Percentiles rank a stretch among this genome's conserved stretches.
Conservation (phyloP, 2,329 filamentous ascomycete genomes). For the Aureobasidium pullulans region DNA sequence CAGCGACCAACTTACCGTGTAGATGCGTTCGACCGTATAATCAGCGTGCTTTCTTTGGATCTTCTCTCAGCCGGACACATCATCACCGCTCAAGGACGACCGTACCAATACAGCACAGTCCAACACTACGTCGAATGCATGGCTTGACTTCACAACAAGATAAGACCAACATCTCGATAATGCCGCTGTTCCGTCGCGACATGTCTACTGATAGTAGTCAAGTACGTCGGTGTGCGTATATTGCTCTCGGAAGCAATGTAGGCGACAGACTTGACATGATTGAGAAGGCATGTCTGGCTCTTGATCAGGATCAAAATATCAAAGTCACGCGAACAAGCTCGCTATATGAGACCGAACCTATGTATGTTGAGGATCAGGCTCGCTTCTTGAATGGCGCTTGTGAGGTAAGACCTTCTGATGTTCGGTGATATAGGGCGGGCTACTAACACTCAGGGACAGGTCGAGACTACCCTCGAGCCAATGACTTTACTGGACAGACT, state of each 20-base stretch:
- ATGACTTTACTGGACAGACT: conserved; percentile 70
- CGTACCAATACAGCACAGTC: not conserved
- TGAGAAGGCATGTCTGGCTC: conserved; percentile 70
- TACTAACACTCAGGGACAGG: conserved; percentile 42
- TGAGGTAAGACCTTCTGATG: conserved; percentile 54
- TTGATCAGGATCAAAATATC: conserved; percentile 62
- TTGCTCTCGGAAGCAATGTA: conserved; percentile 89
- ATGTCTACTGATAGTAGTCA: not conserved
- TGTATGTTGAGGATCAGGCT: conserved; percentile 89
- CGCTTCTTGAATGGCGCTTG: conserved; percentile 88
- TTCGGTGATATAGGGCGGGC: not conserved
- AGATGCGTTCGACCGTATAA: not conserved
- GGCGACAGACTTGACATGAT: conserved; percentile 81
- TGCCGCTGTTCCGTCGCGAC: not conserved
- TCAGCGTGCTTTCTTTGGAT: too few relatives aligned
- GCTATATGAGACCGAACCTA: conserved; percentile 89
- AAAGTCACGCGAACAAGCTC: conserved; percentile 72
- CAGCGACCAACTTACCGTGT: not conserved
- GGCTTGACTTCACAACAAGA: conserved; percentile 4
- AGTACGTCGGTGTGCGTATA: conserved; percentile 50
- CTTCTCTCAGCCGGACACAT: not conserved
- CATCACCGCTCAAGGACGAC: not conserved
- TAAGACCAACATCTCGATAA: not conserved
- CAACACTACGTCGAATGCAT: not conserved
- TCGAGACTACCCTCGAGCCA: conserved; percentile 71